Evolutionary conservation across 1,284 basidiomycete species (phyloP).

Genomic region (Ustilago curta): DNA sequence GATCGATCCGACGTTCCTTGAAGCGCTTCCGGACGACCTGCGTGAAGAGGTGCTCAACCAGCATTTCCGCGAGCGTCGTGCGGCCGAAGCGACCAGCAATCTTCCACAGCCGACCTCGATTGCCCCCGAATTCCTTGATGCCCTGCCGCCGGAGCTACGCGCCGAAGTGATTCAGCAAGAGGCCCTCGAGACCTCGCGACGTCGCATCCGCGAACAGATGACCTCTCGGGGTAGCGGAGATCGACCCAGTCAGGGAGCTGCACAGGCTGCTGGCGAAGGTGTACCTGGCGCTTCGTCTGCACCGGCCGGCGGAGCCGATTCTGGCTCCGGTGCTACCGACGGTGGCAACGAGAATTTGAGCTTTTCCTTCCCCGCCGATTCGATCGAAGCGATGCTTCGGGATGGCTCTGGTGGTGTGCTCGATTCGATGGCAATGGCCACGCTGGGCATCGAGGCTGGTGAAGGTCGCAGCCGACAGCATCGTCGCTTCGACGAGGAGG

Average conservation of each 20-base stretch:
- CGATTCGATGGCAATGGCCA: conserved; percentile 75
- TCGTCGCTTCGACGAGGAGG: conserved; percentile 36
- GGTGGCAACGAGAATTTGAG: conserved; percentile 10
- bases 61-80: conserved; percentile 86
- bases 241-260: conserved; percentile 14
- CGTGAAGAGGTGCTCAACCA: conserved; percentile 98
- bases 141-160: conserved; percentile 92
- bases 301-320: conserved; percentile 5
- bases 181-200: conserved; percentile 77
- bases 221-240: conserved; percentile 20
- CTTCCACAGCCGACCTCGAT: conserved; percentile 80
- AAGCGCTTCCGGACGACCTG: conserved; percentile 98
- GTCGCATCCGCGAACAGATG: conserved; percentile 65
- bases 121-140: conserved; percentile 93
- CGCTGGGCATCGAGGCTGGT: conserved; percentile 22
- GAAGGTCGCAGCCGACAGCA: conserved; percentile 35
- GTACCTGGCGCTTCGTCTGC: conserved; percentile 1
- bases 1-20: conserved; percentile 96
- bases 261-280: conserved; percentile 7
- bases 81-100: conserved; percentile 72
- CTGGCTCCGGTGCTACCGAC: conserved; percentile 15
- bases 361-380: conserved; percentile 7
- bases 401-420: conserved; percentile 87
- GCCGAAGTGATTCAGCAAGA: conserved; percentile 97
- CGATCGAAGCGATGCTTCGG: conserved; percentile 80